Percentiles rank a stretch among this genome's conserved stretches.
phyloP scores from a whole-genome alignment of 371 early-diverging fungal species.

The Zychaea mexicana region DNA sequence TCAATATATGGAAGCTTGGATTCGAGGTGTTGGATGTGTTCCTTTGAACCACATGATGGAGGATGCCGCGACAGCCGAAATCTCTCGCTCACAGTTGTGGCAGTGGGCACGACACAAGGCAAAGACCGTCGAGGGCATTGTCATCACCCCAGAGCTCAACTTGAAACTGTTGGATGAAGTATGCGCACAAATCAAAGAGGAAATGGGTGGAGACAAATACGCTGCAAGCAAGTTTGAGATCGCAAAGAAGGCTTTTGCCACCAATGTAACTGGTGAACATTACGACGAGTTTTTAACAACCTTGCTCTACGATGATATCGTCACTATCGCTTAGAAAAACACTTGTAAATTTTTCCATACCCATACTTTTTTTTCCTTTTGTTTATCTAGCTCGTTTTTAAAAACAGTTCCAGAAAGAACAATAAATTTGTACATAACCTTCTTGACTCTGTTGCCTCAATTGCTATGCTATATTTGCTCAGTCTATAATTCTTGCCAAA shows the following conservation, averaged over 20 bases:
- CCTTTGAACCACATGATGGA: constrained; percentile 75
- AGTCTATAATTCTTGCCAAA: no score
- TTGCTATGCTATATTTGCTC: no score
- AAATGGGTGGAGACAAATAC: constrained; percentile 61
- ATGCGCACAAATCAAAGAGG: constrained; percentile 63
- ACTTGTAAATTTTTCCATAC: neutral
- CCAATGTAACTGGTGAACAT: constrained; percentile 74
- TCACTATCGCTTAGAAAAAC: constrained; percentile 13
- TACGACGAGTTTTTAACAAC: constrained; percentile 93
- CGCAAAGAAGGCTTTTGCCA: constrained; percentile 76
- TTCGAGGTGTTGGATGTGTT: constrained; percentile 93
- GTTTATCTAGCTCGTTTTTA: neutral
- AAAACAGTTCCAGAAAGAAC: neutral
- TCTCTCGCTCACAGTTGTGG: constrained; percentile 96
- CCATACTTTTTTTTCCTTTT: neutral
- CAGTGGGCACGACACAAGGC: constrained; percentile 94
- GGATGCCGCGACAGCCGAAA: constrained; percentile 89
- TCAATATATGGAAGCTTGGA: constrained; percentile 95
- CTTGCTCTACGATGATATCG: constrained; percentile 75
- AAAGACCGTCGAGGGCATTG: constrained; percentile 78
- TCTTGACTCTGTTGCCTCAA: no score
- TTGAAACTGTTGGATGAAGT: constrained; percentile 84
- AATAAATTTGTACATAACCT: neutral
- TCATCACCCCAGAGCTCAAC: constrained; percentile 76
- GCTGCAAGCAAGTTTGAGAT: constrained; percentile 66